phyloP scores from a whole-genome alignment of 495 filamentous ascomycete genomes.

The Neurospora discreta region DNA sequence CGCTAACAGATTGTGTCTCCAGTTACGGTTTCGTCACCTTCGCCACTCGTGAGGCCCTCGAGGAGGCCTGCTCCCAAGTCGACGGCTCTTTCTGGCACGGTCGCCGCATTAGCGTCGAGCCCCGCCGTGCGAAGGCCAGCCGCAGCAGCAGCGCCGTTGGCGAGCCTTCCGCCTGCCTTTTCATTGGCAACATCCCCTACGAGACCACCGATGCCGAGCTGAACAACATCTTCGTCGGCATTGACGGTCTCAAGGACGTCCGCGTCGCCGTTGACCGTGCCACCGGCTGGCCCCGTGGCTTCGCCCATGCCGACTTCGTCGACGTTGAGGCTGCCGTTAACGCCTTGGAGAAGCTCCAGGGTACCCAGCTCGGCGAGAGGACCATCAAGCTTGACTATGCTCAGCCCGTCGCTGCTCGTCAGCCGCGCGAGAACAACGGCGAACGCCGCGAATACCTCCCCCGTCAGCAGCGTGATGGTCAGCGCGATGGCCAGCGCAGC shows the following conservation, averaged over 20 bases:
- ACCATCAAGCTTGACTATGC: constrained; percentile 56
- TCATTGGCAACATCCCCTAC: constrained; percentile 82
- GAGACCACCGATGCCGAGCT: constrained; percentile 83
- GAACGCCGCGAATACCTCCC: not conserved
- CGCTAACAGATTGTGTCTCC: constrained; percentile 2
- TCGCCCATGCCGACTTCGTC: constrained; percentile 79
- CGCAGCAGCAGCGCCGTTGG: constrained; percentile 1
- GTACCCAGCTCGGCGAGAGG: constrained; percentile 53
- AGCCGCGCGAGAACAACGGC: not conserved
- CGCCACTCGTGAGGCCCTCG: constrained; percentile 41
- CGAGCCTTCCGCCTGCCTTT: constrained; percentile 56
- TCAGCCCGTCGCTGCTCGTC: not conserved
- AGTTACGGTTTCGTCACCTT: constrained; percentile 79
- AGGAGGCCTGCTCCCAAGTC: constrained; percentile 50
- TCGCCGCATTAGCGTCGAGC: constrained; percentile 54
- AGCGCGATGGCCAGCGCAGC: not conserved
- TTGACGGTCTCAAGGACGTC: constrained; percentile 66
- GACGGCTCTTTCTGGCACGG: constrained; percentile 69
- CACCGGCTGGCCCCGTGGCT: constrained; percentile 80
- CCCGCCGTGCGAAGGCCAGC: constrained; percentile 18
- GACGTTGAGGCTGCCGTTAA: constrained; percentile 48
- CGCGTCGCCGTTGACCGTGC: constrained; percentile 82
- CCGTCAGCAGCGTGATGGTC: not conserved
- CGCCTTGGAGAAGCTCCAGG: constrained; percentile 46
- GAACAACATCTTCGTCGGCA: constrained; percentile 63